Base-by-base conservation (phyloP, 176 grass and related monocot genomes). In the Calamus simplicifolius region DNA sequence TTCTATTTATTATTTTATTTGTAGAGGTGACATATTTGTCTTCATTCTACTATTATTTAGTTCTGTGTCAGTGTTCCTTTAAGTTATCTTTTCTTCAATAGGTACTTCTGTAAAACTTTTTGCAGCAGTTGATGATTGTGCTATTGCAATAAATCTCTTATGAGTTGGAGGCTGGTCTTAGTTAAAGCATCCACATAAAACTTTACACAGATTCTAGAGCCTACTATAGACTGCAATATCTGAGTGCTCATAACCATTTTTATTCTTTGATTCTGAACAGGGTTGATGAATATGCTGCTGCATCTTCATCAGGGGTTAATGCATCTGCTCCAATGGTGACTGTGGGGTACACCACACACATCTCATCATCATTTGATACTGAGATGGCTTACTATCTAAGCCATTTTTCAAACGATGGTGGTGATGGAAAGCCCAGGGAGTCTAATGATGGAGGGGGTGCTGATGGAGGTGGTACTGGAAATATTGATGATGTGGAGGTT, bases 401-500 rank as follows among this genome's bases (percentile, higher is more conserved):
- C 3, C 70, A 69, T 73, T 78, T 73, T 51, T 61, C 72, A 60
- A 85, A 85, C 69, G 66, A 73, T 68, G 74, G 29, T 55, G 49
- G 48, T 77, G 49, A 51, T 71, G 63, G 56, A 18, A 90, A 58
- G n/a, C 25, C 66, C 19, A 62, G 49, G 19, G 62, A 62, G 25
- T 31, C 16, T 51, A 68, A 63, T 57, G 57, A 49, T 62, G 71
- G 69, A 5, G 54, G 50, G 43, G 27, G 59, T 68, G 51, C 21
- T 68, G 30, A 79, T 70, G 57, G 29, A 21, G 72, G 82, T 38
- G 66, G 51, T 57, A 25, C 21, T 75, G 67, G 53, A 71, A 81
- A 79, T 68, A 59, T 67, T 59, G 92, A 90, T 51, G 80, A 83
- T 35, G 27, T 59, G 59, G 86, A 89, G 62, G 65, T 85, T 67